Evolutionary conservation across 129 eudicot genomes (phyloP), one percentile per base, ranked within the genome.

Genomic region (Sambucus nigra): DNA sequence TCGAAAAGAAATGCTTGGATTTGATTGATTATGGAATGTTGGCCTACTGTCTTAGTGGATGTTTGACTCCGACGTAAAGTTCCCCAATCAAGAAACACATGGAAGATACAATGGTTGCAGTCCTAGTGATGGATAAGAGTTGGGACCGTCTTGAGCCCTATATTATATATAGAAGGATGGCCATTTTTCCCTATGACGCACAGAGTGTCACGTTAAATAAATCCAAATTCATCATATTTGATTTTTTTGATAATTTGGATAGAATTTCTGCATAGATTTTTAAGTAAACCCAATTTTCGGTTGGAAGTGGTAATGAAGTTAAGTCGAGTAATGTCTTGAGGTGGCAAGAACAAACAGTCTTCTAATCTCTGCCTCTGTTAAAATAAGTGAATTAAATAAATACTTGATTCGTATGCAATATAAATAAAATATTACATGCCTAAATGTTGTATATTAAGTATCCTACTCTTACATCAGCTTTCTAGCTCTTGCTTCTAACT

Each of bases 61-160:
- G n/a, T n/a, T n/a, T n/a, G n/a, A n/a, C n/a, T n/a, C n/a, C n/a
- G n/a, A n/a, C n/a, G n/a, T n/a, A n/a, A n/a, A n/a, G n/a, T 84
- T 84, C 94, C 95, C 81, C 12, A 80, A 29, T 71, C 81, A 92
- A 2, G 95, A 95, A 39, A 84, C 80, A 9, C 97, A 95, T 0
- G 97, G 97, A 52, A 89, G 67, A 71, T 95, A 89, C 95, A 84
- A 59, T 89, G 95, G 71, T 93, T 89, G 74, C 97, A 89, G 71
- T 84, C 97, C 61, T 89, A 95, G 27, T 69, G 69, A 19, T 75
- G 85, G 33, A 81, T 49, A 39, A 93, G 73, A 29, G 93, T 88
- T 0, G 75, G 80, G 15, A 80, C 84, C 0, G 21, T 47, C 42
- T 65, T 31, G 4, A 86, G 82, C 11, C 92, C 87, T 57, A 67